Conservation (phyloP, 1,284 basidiomycete species). For the Tylopilus sp. region DNA sequence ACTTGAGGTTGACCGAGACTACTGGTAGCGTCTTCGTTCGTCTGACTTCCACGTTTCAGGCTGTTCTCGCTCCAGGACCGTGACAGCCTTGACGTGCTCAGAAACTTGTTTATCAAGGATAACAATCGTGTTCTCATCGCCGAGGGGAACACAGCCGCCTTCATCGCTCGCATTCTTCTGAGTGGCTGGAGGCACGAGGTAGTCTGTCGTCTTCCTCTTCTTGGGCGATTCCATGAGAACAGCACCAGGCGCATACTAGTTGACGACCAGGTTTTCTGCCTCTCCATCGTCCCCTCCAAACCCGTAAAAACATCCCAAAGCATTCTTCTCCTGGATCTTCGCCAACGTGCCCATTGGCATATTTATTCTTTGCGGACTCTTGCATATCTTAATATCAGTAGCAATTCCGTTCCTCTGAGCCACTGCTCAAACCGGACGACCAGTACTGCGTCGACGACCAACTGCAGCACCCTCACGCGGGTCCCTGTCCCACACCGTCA, state of each 20-base stretch:
- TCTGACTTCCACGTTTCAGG: constrained; percentile 44
- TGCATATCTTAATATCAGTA: too few species aligned
- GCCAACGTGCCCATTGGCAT: constrained; percentile 87
- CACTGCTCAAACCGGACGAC: too few species aligned
- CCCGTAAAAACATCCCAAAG: constrained; percentile 87
- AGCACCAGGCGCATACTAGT: constrained; percentile 94
- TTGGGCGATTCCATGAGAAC: constrained; percentile 89
- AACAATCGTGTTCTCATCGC: constrained; percentile 78
- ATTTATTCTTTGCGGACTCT: too few species aligned
- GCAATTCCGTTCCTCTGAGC: too few species aligned
- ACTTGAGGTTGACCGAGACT: constrained; percentile 98
- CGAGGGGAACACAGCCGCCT: constrained; percentile 63
- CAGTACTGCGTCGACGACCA: too few species aligned
- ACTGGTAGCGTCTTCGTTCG: constrained; percentile 86
- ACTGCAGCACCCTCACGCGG: too few species aligned
- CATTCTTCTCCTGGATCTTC: constrained; percentile 76
- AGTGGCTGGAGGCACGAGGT: constrained; percentile 43
- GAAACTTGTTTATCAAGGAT: constrained; percentile 82
- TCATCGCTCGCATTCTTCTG: constrained; percentile 49
- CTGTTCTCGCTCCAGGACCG: constrained; percentile 52
- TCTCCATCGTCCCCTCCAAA: constrained; percentile 61
- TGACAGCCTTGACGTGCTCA: constrained; percentile 61
- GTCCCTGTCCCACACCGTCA: too few species aligned
- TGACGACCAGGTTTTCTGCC: constrained; percentile 53
- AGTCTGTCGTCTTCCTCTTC: constrained; percentile 59